Base-by-base conservation (phyloP, 2,329 filamentous ascomycete genomes). In the Venturia pyrina region DNA sequence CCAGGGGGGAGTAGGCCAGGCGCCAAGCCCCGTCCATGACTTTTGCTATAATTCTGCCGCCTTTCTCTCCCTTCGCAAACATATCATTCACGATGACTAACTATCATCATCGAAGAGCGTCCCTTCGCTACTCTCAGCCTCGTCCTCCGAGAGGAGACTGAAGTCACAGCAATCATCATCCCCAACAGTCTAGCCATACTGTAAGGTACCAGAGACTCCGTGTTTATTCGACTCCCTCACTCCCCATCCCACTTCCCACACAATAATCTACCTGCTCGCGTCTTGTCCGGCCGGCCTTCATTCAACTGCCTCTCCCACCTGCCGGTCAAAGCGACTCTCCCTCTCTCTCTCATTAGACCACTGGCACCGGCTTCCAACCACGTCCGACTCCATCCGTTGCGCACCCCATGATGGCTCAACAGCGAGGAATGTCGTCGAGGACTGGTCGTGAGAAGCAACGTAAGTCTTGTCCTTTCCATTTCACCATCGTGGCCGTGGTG, bases 371-470 rank as follows among this genome's bases (percentile, higher is more conserved):
- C 53, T 37, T 19, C 6, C 53, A 37, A 37, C 53, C 53, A n/a
- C 53, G 8, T 59, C 24, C 53, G 15, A 34, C 28, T 6, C 53
- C 53, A 21, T 13, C n/a, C 24, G 40, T 19, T 48, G 48, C 48
- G 24, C 19, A 17, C 37, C 28, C 28, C 66, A 60, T 62, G 68
- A 82, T 82, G 79, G 79, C 79, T 61, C 77, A 80, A 72, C 73
- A 77, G 70, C 73, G 79, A 68, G 75, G 79, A 59, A 81, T 81
- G 80, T 73, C 92, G 80, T 90, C 89, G 68, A 85, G 90, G 73
- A 87, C 85, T 65, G 90, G 90, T 72, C 84, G 90, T 75, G 87
- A 81, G 74, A 93, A 93, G 75, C 90, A 95, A 79, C 86, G 90
- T 92, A 82, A 37, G 56, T 56, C 21, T 41, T 24, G 48, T 10